phyloP scores from a whole-genome alignment of 2,329 filamentous ascomycete genomes.

The Cordyceps farinosa region DNA sequence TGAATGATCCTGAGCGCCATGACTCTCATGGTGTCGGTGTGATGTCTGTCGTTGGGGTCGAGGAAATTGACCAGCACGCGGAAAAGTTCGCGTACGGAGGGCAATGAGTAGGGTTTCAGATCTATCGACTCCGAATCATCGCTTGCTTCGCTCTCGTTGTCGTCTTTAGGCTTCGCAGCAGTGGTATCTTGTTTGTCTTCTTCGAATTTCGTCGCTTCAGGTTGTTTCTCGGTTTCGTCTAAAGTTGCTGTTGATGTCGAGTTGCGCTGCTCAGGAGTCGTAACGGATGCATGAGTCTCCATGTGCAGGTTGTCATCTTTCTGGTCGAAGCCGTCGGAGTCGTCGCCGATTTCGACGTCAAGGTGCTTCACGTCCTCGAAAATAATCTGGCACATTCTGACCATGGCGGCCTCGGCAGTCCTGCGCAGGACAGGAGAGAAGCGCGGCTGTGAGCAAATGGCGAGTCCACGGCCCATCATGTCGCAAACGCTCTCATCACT shows the following conservation, averaged over 20 bases:
- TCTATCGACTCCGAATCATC: constrained; percentile 48
- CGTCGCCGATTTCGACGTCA: constrained; percentile 69
- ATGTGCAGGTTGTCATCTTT: constrained; percentile 76
- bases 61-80: constrained; percentile 89
- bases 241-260: constrained; percentile 10
- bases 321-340: constrained; percentile 62
- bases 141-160: constrained; percentile 31
- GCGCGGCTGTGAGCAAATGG: constrained; percentile 92
- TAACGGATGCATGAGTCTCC: constrained; percentile 49
- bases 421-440: constrained; percentile 86
- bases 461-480: constrained; percentile 98
- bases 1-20: constrained; percentile 98
- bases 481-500: constrained; percentile 98
- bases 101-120: constrained; percentile 85
- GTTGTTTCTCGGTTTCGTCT: constrained; percentile 9
- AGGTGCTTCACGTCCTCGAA: constrained; percentile 89
- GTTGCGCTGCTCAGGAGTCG: constrained; percentile 14
- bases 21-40: constrained; percentile 92
- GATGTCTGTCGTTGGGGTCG: constrained; percentile 86
- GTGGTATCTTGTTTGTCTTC: constrained; percentile 14
- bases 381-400: constrained; percentile 98
- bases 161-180: constrained; percentile 21
- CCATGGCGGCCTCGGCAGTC: constrained; percentile 95
- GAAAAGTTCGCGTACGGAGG: constrained; percentile 92
- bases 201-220: constrained; percentile 11